Conservation (phyloP, 805 yeast genomes). For the Henningerozyma blattae region DNA sequence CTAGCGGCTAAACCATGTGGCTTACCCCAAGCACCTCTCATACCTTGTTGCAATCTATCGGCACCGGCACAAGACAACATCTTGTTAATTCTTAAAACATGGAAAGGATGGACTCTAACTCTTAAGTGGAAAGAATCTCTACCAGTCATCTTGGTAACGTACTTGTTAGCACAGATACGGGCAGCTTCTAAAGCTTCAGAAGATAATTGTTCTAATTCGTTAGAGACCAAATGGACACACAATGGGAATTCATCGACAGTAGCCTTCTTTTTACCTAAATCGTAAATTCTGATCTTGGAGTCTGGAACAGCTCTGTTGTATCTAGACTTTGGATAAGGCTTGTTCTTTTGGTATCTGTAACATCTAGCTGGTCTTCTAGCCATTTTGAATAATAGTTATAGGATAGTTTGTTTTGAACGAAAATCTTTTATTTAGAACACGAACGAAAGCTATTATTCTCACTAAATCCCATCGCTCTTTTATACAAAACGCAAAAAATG, state of each 20-base stretch:
- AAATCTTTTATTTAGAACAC: too few relatives aligned
- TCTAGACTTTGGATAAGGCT: conserved; percentile 99
- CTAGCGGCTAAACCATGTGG: conserved; percentile 99
- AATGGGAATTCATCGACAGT: conserved; percentile 98
- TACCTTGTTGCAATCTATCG: conserved; percentile 99
- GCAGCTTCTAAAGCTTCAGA: conserved; percentile 99
- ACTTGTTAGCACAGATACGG: conserved; percentile 99
- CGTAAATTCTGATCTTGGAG: conserved; percentile 97
- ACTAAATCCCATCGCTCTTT: too few relatives aligned
- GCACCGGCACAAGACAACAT: conserved; percentile 99
- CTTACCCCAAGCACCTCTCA: conserved; percentile 99
- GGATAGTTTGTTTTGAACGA: too few relatives aligned
- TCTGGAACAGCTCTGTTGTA: conserved; percentile 99
- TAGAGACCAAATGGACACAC: conserved; percentile 98
- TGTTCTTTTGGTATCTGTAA: conserved; percentile 99
- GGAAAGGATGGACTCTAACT: conserved; percentile 99
- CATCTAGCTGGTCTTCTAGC: conserved; percentile 99
- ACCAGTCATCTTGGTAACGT: conserved; percentile 94
- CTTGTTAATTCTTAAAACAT: conserved; percentile 99
- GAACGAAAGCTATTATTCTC: too few relatives aligned
- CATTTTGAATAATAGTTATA: conserved; percentile 52
- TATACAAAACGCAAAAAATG: too few relatives aligned
- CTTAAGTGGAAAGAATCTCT: conserved; percentile 99
- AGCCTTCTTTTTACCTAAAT: conserved; percentile 99
- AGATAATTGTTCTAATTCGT: conserved; percentile 98